These are phyloP conservation scores for Claviceps humidiphila DNA, from an alignment of 2,329 filamentous ascomycete genomes.

Conservation along the genomic window DNA sequence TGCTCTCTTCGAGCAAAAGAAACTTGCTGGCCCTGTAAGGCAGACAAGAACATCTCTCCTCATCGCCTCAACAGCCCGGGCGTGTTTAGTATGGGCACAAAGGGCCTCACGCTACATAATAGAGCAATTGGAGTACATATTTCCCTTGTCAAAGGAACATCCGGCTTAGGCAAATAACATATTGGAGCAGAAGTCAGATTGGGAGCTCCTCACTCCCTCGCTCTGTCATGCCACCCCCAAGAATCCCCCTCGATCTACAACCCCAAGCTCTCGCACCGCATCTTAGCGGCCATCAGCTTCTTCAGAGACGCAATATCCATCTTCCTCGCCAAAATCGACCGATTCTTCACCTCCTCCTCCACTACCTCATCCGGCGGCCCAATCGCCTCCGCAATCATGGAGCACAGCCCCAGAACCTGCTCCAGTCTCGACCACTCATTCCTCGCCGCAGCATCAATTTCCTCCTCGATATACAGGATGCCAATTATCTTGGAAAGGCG, in stretches of 20 bases:
- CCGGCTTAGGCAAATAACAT: too few species aligned
- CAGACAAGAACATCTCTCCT: too few species aligned
- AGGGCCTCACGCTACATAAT: too few species aligned
- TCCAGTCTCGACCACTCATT: constrained; percentile 15
- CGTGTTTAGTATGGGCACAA: too few species aligned
- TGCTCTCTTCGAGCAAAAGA: too few species aligned
- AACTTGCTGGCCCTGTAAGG: too few species aligned
- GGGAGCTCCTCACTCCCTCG: too few species aligned
- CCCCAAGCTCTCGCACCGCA: background rate
- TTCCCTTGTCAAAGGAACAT: too few species aligned
- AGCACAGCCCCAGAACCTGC: constrained; percentile 14
- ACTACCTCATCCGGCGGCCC: constrained; percentile 11
- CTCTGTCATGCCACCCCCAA: background rate
- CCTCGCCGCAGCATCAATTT: constrained; percentile 12
- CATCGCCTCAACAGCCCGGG: too few species aligned
- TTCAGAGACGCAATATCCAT: constrained; percentile 14
- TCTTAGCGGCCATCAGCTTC: constrained; percentile 8
- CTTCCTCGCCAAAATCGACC: constrained; percentile 15
- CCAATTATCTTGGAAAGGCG: constrained; percentile 12
- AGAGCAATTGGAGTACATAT: too few species aligned
- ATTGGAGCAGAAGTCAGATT: too few species aligned
- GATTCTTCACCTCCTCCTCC: constrained; percentile 5
- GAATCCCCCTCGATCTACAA: background rate
- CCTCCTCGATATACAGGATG: constrained; percentile 17
- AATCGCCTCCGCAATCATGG: constrained; percentile 13